Base-by-base conservation (phyloP, 495 filamentous ascomycete genomes). In the Aspergillus heteromorphus region DNA sequence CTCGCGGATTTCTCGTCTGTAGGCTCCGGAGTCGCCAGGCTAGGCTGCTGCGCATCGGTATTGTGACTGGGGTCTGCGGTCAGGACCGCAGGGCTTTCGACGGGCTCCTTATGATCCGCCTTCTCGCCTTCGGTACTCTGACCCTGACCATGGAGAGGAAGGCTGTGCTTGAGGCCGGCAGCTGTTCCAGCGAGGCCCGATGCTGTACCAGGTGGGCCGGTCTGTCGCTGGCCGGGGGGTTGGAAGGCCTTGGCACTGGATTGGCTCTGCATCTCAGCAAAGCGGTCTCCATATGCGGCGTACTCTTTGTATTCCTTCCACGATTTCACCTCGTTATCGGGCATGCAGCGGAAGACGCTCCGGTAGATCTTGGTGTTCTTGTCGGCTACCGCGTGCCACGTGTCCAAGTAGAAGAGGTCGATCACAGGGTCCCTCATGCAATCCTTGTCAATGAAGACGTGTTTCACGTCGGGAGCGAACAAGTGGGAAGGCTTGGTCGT, bases 291-390 rank as follows among this genome's bases (percentile, higher is more conserved):
- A 65, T 95, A 97, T 5, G 85, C 80, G 45, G 82, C 74, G 64
- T 86, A 96, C 53, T 95, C 87, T 62, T 89, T 91, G 73, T 97
- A 98, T 58, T 95, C 89, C 59, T 87, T 86, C 95, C 95, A 98
- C 48, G 83, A 89, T 57, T 85, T 87, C 57, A 95, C 95, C 61
- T 97, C 90, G 51, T 82, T 95, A 64, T 98, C 93, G 1, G 93
- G 93, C 88, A 92, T 92, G 69, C 91, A 96, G 43, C 95, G 85
- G 76, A 98, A 98, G 11, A 98, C 95, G 51, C 87, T 83, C 20
- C 95, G 85, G 73, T 85, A 98, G 29, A 98, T 79, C 55, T 89
- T 87, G 5, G 93, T 97, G 66, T 98, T 98, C 70, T 97, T 97
- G 47, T 88, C 86, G 6, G 93, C 93, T 40, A 91, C 83, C n/a